Evolutionary conservation across 2,329 filamentous ascomycete genomes (phyloP).

Genomic region (Helotiales sp.): DNA sequence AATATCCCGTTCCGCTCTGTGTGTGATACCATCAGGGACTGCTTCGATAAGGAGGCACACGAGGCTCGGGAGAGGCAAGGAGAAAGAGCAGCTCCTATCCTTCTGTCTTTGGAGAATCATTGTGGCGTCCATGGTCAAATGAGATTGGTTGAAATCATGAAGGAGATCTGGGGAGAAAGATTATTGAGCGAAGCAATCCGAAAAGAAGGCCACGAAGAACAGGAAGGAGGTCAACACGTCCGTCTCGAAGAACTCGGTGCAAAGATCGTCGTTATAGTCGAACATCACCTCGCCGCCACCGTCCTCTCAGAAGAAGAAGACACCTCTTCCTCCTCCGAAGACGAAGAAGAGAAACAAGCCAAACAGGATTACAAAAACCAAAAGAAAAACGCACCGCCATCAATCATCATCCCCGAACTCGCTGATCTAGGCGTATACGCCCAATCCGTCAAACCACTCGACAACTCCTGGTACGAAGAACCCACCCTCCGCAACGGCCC

Average conservation of each 20-base stretch:
- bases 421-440: slow-evolving; percentile 68
- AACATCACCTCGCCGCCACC: slow-evolving; percentile 61
- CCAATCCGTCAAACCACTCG: slow-evolving; percentile 65
- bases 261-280: slow-evolving; percentile 67
- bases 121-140: slow-evolving; percentile 59
- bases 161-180: slow-evolving; percentile 59
- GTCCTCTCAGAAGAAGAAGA: slow-evolving; percentile 41
- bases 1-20: slow-evolving; percentile 64
- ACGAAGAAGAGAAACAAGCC: slow-evolving; percentile 46
- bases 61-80: slow-evolving; percentile 41
- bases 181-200: slow-evolving; percentile 59
- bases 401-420: slow-evolving; percentile 62
- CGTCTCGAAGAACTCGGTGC: slow-evolving; percentile 58
- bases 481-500: slow-evolving; percentile 48
- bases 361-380: slow-evolving; percentile 54
- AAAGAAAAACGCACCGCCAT: slow-evolving; percentile 47
- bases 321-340: slow-evolving; percentile 43
- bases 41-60: slow-evolving; percentile 57
- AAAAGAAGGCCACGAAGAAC: slow-evolving; percentile 54
- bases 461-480: slow-evolving; percentile 64
- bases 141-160: slow-evolving; percentile 65
- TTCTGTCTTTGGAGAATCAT: slow-evolving; percentile 69
- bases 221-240: slow-evolving; percentile 54
- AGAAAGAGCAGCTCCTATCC: slow-evolving; percentile 53
- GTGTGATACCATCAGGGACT: slow-evolving; percentile 64